Evolutionary conservation across 768 basidiomycete species (phyloP).

Genomic region (Trametes punicea): DNA sequence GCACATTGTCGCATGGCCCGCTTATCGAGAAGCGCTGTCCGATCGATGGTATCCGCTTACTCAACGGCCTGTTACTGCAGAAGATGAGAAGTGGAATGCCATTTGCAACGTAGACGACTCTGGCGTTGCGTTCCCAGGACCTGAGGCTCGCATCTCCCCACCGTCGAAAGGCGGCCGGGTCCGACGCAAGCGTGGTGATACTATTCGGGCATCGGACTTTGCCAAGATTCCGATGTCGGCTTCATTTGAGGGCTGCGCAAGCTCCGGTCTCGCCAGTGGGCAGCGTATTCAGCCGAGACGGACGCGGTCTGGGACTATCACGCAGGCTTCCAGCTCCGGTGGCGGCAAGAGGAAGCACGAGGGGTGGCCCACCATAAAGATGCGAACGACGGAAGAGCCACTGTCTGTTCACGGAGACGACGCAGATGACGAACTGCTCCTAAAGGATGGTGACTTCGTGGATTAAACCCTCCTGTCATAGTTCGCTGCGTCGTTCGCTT

Average conservation of each 20-base stretch:
- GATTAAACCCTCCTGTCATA: not conserved
- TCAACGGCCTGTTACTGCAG: too few species aligned
- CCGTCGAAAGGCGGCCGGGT: not conserved
- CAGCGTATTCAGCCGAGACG: constrained; percentile 30
- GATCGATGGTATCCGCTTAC: not conserved
- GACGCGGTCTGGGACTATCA: constrained; percentile 48
- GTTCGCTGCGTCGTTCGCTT: not conserved
- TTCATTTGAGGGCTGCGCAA: not conserved
- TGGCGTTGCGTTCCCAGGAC: constrained; percentile 4
- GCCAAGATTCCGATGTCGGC: constrained; percentile 13
- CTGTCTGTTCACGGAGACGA: constrained; percentile 21
- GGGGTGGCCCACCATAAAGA: constrained; percentile 24
- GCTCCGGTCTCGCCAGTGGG: not conserved
- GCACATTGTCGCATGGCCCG: not conserved
- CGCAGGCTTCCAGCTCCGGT: constrained; percentile 19
- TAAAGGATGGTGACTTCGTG: constrained; percentile 19
- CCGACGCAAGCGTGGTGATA: constrained; percentile 41
- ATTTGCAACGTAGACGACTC: constrained; percentile 12
- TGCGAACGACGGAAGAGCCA: constrained; percentile 26
- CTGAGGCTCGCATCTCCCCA: not conserved
- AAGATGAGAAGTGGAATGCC: constrained; percentile 12
- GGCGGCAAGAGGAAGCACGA: constrained; percentile 10
- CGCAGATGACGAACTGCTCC: constrained; percentile 26
- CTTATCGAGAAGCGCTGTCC: too few species aligned
- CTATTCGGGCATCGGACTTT: constrained; percentile 50